phyloP scores from a whole-genome alignment of 2,329 filamentous ascomycete genomes.

The Fusarium albidum region DNA sequence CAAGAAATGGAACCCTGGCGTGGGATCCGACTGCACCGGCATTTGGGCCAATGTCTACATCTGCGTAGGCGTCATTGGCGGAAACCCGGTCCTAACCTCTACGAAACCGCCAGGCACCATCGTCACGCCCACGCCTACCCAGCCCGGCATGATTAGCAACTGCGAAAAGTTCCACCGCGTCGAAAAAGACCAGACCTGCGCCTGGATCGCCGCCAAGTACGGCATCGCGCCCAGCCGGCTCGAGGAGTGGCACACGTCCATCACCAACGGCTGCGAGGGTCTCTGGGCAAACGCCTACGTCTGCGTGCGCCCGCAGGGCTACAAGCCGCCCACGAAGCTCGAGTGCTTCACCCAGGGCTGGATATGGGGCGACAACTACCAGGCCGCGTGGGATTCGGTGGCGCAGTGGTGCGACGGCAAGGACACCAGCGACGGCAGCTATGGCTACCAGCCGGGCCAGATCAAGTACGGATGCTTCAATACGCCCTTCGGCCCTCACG shows the following conservation, averaged over 20 bases:
- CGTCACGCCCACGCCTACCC: slow-evolving; percentile 13
- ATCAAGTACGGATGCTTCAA: slow-evolving; percentile 11
- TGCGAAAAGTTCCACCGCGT: slow-evolving; percentile 12
- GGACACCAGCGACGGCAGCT: background rate
- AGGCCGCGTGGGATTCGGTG: background rate
- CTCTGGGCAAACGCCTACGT: slow-evolving; percentile 20
- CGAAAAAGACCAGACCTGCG: background rate
- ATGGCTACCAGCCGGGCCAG: background rate
- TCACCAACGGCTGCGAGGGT: background rate
- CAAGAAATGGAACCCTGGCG: background rate
- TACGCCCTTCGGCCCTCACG: slow-evolving; percentile 7
- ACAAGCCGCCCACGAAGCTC: background rate
- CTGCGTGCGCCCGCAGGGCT: slow-evolving; percentile 7
- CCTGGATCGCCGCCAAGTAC: background rate
- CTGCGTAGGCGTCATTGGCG: background rate
- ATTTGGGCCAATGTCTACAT: slow-evolving; percentile 2
- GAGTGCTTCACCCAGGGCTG: background rate
- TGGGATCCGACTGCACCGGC: background rate
- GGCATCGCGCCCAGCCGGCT: slow-evolving; percentile 4
- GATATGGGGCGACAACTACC: slow-evolving; percentile 20
- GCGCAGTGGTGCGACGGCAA: slow-evolving; percentile 18
- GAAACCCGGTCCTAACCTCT: too few relatives aligned
- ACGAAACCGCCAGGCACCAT: too few relatives aligned
- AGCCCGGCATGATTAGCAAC: slow-evolving; percentile 16
- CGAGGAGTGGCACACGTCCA: slow-evolving; percentile 12